Conservation (phyloP, 2,329 filamentous ascomycete species). For the Rasamsonia emersonii region DNA sequence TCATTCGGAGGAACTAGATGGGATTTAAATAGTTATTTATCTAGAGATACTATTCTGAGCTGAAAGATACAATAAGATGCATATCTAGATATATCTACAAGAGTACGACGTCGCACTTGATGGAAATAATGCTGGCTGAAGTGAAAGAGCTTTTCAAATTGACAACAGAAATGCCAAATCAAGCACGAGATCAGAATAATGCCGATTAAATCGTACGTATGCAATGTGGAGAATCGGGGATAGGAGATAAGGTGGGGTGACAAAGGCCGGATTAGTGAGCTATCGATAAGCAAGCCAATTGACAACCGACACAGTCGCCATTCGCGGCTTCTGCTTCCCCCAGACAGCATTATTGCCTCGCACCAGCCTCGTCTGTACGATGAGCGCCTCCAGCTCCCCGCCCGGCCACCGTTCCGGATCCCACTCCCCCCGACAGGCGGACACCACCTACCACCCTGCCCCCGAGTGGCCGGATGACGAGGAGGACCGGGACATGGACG, state of each 20-base stretch:
- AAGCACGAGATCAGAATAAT: too few relatives aligned
- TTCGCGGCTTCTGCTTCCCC: slow-evolving; percentile 1
- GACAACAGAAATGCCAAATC: not conserved
- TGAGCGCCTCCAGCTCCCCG: slow-evolving; percentile 20
- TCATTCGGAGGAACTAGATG: slow-evolving; percentile 66
- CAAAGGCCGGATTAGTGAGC: not conserved
- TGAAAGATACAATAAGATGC: slow-evolving; percentile 56
- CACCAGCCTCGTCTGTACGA: slow-evolving; percentile 12
- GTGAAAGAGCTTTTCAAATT: slow-evolving; percentile 2
- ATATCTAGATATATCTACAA: slow-evolving; percentile 70
- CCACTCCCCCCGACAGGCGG: slow-evolving; percentile 14
- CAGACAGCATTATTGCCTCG: not conserved
- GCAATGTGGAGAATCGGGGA: slow-evolving; percentile 9
- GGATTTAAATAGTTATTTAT: slow-evolving; percentile 60
- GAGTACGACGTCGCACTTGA: slow-evolving; percentile 59
- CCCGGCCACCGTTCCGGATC: slow-evolving; percentile 16
- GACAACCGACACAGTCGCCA: slow-evolving; percentile 2
- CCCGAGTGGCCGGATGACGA: slow-evolving; percentile 29
- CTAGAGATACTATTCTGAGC: slow-evolving; percentile 58
- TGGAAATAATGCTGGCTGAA: slow-evolving; percentile 47
- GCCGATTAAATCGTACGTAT: too few relatives aligned
- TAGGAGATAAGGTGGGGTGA: slow-evolving; percentile 15
- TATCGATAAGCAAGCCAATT: slow-evolving; percentile 14
- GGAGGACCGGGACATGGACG: slow-evolving; percentile 43
- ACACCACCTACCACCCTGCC: slow-evolving; percentile 26